These are phyloP conservation scores for Phytophthora pseudosyringae DNA, from an alignment of 352 stramenopile species.

Conservation along the genomic window DNA sequence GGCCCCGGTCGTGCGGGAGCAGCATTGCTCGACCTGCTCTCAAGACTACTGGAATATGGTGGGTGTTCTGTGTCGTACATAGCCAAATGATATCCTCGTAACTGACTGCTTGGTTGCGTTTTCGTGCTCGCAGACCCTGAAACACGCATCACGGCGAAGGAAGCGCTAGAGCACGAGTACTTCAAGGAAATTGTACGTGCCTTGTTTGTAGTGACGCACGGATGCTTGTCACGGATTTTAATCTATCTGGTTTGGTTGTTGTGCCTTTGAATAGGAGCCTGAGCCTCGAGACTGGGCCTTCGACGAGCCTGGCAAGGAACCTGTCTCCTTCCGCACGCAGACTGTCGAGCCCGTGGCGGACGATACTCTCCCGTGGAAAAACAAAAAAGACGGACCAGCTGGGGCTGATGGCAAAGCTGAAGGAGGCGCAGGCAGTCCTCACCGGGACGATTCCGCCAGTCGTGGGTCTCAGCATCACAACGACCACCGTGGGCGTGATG, in stretches of 20 bases:
- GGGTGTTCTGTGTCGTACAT: neutral
- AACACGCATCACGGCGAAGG: constrained; percentile 90
- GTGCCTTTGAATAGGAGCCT: constrained; percentile 59
- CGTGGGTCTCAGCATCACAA: constrained; percentile 45
- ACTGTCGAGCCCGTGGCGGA: constrained; percentile 78
- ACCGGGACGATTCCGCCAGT: constrained; percentile 39
- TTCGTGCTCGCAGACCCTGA: constrained; percentile 69
- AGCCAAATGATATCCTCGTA: too few relatives aligned
- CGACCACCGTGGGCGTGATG: constrained; percentile 45
- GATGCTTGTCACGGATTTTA: neutral
- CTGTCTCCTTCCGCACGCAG: constrained; percentile 86
- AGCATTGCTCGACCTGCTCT: constrained; percentile 80
- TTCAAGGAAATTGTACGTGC: constrained; percentile 88
- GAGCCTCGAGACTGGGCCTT: constrained; percentile 89
- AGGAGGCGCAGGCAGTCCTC: constrained; percentile 32
- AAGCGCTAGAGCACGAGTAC: constrained; percentile 94
- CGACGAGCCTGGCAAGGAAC: constrained; percentile 87
- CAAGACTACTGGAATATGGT: constrained; percentile 86
- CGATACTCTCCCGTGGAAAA: constrained; percentile 78
- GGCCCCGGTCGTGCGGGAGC: constrained; percentile 70
- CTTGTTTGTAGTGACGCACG: neutral
- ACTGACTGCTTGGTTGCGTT: constrained; percentile 1
- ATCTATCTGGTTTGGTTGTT: neutral
- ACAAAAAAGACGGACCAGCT: constrained; percentile 51
- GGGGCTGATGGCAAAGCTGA: constrained; percentile 36